Conservation (phyloP, 108 stramenopile species). For the Stephanodiscus triporus region DNA sequence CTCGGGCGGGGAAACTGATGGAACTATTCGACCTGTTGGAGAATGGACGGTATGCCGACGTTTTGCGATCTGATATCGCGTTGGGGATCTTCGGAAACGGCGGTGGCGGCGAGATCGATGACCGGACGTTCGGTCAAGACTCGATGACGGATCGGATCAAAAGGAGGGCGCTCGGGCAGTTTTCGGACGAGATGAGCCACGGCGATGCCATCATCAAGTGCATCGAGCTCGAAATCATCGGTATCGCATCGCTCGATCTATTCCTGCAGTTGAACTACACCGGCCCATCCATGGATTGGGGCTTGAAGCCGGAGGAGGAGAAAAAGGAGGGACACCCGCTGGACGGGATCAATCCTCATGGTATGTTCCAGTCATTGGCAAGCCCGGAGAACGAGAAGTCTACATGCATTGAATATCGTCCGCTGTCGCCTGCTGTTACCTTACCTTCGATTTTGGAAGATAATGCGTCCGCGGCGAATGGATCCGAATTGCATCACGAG, state of each 20-base stretch:
- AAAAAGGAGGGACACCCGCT: constrained; percentile 33
- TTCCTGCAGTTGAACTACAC: constrained; percentile 89
- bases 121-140: constrained; percentile 1
- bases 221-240: constrained; percentile 67
- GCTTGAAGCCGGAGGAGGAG: constrained; percentile 26
- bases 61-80: constrained; percentile 50
- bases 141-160: constrained; percentile 49
- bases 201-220: constrained; percentile 27
- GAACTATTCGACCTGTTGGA: constrained; percentile 39
- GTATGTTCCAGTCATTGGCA: constrained; percentile 49
- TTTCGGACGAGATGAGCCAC: constrained; percentile 14
- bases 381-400: constrained; percentile 8
- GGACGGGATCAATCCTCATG: constrained; percentile 71
- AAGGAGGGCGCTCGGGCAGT: constrained; percentile 33
- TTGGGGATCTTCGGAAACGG: constrained; percentile 30
- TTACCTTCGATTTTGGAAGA: constrained; percentile 8
- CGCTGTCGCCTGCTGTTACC: not conserved
- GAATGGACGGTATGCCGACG: constrained; percentile 59
- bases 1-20: constrained; percentile 6
- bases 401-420: not conserved
- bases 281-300: constrained; percentile 65
- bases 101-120: constrained; percentile 7
- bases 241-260: constrained; percentile 79
- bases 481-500: constrained; percentile 11
- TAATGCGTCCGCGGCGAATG: constrained; percentile 8